Evolutionary conservation across 2,329 filamentous ascomycete species (phyloP), one percentile per base, ranked within the genome.

Genomic region (Dendrostoma leiphaemia): DNA sequence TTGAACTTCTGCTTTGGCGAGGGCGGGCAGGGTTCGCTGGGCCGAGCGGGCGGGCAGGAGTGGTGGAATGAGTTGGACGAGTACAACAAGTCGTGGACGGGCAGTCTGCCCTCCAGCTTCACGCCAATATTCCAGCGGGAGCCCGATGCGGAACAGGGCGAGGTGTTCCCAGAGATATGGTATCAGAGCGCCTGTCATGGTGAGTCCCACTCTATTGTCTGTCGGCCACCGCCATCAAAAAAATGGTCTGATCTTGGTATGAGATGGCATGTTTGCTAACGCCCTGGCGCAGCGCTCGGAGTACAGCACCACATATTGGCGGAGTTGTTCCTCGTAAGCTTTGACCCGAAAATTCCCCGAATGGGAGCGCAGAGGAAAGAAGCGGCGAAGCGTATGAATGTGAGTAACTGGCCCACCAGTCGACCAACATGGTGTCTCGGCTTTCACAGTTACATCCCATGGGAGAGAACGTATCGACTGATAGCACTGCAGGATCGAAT

Each of bases 1-100:
- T 68, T 87, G 15, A 81, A 84, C 57, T 85, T 79, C 61, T 87
- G 84, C 63, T 86, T 85, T 60, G 74, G 76, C 2, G 69, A 74
- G 15, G 64, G 61, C 15, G 17, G 21, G 31, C 28, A 43, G 12
- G 52, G 51, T 2, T 21, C 31, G 2, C 28, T 55, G 26, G 53
- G 51, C 6, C 49, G 55, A 10, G 64, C 67, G n/a, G 21, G 59
- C 64, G 62, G 58, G 69, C 63, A 32, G 54, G 58, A 57, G 2
- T 60, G 66, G 19, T 83, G 80, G 71, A 68, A 64, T 6, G 69
- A 72, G 23, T 67, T 85, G 12, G 66, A 74, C 10, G 65, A 72
- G 6, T 78, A 76, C 53, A 73, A 75, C 48, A 64, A 70, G 29
- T 66, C 69, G 21, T 84, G 82, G 81, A 62, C 71, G 13, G 63